Evolutionary conservation across 2,329 filamentous ascomycete species (phyloP).

Genomic region (Curvularia lunata): DNA sequence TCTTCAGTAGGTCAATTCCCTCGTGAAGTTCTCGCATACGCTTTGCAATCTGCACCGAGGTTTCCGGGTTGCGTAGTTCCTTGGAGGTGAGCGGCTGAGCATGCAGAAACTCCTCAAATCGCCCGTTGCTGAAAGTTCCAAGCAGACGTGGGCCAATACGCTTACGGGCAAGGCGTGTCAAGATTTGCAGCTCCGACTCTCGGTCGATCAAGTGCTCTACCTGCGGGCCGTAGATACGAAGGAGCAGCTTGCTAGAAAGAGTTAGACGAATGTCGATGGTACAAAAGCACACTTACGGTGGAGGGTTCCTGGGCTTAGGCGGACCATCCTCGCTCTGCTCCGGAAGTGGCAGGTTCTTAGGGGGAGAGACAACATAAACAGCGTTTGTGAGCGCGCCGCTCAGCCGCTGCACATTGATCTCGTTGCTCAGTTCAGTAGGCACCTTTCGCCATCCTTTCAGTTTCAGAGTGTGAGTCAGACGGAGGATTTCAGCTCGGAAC

Average conservation of each 20-base stretch:
- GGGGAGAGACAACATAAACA: conserved; percentile 91
- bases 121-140: conserved; percentile 91
- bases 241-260: conserved; percentile 71
- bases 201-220: conserved; percentile 96
- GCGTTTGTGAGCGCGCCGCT: conserved; percentile 96
- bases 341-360: conserved; percentile 62
- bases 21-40: conserved; percentile 96
- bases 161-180: conserved; percentile 85
- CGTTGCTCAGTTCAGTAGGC: conserved; percentile 71
- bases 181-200: conserved; percentile 84
- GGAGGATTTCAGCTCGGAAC: conserved; percentile 92
- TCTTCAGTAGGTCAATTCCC: conserved; percentile 81
- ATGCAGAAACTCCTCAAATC: conserved; percentile 94
- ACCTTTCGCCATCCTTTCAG: conserved; percentile 92
- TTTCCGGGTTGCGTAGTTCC: conserved; percentile 80
- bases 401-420: conserved; percentile 73
- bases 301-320: conserved; percentile 54
- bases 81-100: conserved; percentile 78
- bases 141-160: conserved; percentile 90
- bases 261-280: conserved; percentile 16
- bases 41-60: conserved; percentile 92
- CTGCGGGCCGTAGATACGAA: conserved; percentile 93
- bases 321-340: conserved; percentile 49
- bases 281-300: conserved; percentile 55
- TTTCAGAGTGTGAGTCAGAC: conserved; percentile 83